Conservation (phyloP, 148 eudicot species). For the Amaranthus cruentus region DNA sequence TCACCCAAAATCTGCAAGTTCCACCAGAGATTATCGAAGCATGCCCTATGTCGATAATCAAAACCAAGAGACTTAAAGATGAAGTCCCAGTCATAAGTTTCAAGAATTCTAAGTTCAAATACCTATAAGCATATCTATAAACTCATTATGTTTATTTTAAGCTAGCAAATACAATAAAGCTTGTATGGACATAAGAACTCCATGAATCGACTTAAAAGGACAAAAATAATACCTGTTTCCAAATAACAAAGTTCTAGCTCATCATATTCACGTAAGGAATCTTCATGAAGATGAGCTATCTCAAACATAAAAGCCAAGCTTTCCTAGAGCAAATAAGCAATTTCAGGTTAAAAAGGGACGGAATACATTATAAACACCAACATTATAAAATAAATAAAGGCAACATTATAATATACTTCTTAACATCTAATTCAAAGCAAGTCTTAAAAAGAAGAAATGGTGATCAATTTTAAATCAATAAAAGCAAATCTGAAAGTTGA, state of each 20-base stretch:
- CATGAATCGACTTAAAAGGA: constrained; percentile 6
- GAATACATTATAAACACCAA: background rate
- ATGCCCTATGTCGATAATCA: background rate
- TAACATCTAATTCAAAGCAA: constrained; percentile 5
- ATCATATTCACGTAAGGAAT: constrained; percentile 90
- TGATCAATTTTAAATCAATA: background rate
- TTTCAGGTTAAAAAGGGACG: constrained; percentile 10
- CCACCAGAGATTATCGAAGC: background rate
- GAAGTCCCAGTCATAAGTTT: background rate
- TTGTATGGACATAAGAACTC: background rate
- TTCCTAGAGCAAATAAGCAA: constrained; percentile 48
- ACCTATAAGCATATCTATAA: background rate
- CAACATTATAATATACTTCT: background rate
- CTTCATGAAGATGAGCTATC: constrained; percentile 95
- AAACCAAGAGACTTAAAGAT: background rate
- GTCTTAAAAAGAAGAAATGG: background rate
- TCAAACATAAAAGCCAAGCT: constrained; percentile 99
- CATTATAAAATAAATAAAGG: background rate
- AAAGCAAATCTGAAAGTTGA: background rate
- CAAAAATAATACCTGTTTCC: constrained; percentile 65
- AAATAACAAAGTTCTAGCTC: constrained; percentile 86
- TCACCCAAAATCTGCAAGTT: background rate
- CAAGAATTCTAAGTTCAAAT: background rate
- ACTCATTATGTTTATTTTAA: background rate
- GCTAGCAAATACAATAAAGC: background rate